Evolutionary conservation across 2,329 filamentous ascomycete genomes (phyloP).

Genomic region (Periglandula ipomoeae): DNA sequence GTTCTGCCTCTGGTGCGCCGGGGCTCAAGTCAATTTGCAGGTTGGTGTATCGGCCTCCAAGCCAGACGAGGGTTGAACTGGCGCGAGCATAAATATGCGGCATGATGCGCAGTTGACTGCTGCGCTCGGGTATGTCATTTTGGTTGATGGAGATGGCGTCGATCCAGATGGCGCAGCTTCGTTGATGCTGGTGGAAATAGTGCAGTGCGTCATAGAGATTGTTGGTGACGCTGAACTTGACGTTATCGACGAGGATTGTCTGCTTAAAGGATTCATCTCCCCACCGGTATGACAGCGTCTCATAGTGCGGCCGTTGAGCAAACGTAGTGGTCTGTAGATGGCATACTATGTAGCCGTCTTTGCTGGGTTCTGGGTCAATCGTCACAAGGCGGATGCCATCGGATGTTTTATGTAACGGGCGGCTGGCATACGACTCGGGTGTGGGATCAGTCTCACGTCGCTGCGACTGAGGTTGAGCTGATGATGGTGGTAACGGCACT

Average conservation of each 20-base stretch:
- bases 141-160: constrained; percentile 13
- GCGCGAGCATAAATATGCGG: constrained; percentile 13
- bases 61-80: constrained; percentile 12
- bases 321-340: constrained; percentile 7
- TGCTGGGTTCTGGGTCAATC: constrained; percentile 3
- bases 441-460: not conserved
- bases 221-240: constrained; percentile 7
- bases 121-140: constrained; percentile 10
- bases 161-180: constrained; percentile 12
- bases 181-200: constrained; percentile 7
- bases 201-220: constrained; percentile 11
- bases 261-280: constrained; percentile 8
- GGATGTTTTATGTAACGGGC: not conserved
- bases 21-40: not conserved
- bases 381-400: constrained; percentile 10
- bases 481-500: not conserved
- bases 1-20: not conserved
- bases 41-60: constrained; percentile 8
- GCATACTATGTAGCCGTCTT: constrained; percentile 4
- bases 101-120: constrained; percentile 13
- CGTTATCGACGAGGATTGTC: constrained; percentile 8
- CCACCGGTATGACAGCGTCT: constrained; percentile 14
- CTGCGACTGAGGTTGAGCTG: not conserved
- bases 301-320: constrained; percentile 9
- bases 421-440: constrained; percentile 5